Base-by-base conservation (phyloP, 495 filamentous ascomycete species). In the Lepraria neglecta region DNA sequence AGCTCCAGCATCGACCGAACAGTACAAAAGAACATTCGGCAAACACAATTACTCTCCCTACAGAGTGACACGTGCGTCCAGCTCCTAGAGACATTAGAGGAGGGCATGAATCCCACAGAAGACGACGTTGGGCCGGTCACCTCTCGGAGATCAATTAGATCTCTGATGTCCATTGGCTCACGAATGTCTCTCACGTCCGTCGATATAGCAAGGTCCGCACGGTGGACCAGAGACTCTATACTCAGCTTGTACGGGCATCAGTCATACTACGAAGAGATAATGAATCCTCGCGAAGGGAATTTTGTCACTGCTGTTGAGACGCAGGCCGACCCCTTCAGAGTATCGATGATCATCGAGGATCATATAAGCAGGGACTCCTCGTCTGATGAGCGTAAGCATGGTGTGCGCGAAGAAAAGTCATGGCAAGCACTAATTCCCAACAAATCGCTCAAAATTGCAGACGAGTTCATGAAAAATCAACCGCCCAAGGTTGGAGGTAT, bases 221-320 rank as follows among this genome's bases (percentile, higher is more conserved):
- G 54, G 54, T 57, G 33, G 2, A 57, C 40, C 5, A 19, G 33
- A 19, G 40, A 57, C 21, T 57, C 54, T 17, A 57, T 44, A 7
- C 35, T 57, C 14, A 57, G 54, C 54, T 57, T 57, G 30, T 57
- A 57, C 43, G 54, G 54, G 4, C 54, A 57, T 57, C 38, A 15
- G 12, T 57, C 54, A 4, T 57, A 57, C 38, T 57, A 57, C 27
- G n/a, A 57, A 1, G 12, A 42, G 2, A 57, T 44, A 11, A 4
- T 57, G 54, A 33, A 57, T 17, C 54, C 54, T 14, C 38, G 38
- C 15, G 54, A 57, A 57, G 54, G 21, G 40, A 4, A 11, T 28
- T 57, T 57, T 27, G 54, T 19, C 15, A 45, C 43, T 33, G 54
- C 40, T 17, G 0, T 43, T 2, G 54, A 57, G 28, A 6, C 27